Percentiles rank a stretch among this genome's conserved stretches.
phyloP scores from a whole-genome alignment of 305 asterid species.

The Lippia alba region DNA sequence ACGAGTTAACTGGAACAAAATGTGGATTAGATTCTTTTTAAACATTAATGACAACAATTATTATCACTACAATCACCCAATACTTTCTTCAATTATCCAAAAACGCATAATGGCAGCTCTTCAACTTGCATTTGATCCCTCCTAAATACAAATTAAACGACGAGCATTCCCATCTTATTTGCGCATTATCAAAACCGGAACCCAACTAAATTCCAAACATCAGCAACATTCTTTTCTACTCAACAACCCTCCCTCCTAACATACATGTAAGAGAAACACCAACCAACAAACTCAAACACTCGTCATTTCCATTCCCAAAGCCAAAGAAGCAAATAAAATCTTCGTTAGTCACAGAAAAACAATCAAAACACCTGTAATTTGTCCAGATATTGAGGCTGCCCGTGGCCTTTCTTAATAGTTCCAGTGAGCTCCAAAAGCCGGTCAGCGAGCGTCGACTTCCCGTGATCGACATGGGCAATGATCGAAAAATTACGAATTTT shows the following conservation, averaged over 20 bases:
- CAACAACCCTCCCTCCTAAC: background rate
- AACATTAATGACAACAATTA: background rate
- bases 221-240: background rate
- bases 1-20: background rate
- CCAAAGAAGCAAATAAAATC: slow-evolving; percentile 5
- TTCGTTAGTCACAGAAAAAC: slow-evolving; percentile 4
- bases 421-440: slow-evolving; percentile 97
- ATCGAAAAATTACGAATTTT: slow-evolving; percentile 90
- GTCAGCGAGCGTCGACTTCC: slow-evolving; percentile 97
- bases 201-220: background rate
- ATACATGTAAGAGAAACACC: slow-evolving; percentile 7
- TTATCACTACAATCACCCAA: background rate
- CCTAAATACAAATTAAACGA: slow-evolving; percentile 6
- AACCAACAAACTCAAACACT: slow-evolving; percentile 14
- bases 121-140: slow-evolving; percentile 21
- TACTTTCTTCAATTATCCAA: slow-evolving; percentile 5
- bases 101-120: background rate
- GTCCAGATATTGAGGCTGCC: slow-evolving; percentile 97
- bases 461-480: slow-evolving; percentile 98
- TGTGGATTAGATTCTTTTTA: slow-evolving; percentile 4
- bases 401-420: slow-evolving; percentile 91
- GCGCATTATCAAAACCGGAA: slow-evolving; percentile 13
- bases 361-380: slow-evolving; percentile 76
- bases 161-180: slow-evolving; percentile 15
- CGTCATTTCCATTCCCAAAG: background rate